Percentiles rank a stretch among this genome's conserved stretches.
Conservation (phyloP, 169 alveolate species). For the Plasmodium billcollinsi region DNA sequence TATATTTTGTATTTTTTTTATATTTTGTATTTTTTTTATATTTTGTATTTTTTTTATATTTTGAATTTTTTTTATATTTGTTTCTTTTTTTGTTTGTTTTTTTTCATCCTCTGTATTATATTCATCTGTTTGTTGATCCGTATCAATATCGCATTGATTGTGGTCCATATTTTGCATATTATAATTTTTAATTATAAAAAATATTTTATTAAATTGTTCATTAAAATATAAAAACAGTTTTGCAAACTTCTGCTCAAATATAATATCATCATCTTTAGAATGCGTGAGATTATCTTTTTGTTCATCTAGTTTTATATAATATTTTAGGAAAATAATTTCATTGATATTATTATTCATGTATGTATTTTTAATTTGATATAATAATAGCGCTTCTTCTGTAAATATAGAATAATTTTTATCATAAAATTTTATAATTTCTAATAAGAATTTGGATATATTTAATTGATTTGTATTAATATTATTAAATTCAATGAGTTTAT, state of each 20-base stretch:
- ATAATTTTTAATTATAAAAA: constrained; percentile 31
- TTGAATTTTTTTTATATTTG: background rate
- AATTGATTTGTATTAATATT: constrained; percentile 11
- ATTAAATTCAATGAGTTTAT: constrained; percentile 4
- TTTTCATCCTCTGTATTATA: background rate
- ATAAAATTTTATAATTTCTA: constrained; percentile 54
- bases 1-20: too few species aligned
- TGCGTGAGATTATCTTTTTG: background rate
- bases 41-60: background rate
- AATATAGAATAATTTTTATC: constrained; percentile 9
- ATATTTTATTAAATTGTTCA: constrained; percentile 34
- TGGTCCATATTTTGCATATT: constrained; percentile 7
- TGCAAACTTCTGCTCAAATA: constrained; percentile 20
- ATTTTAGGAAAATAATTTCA: constrained; percentile 63
- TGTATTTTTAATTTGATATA: constrained; percentile 34
- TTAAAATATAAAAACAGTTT: constrained; percentile 35
- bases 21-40: background rate
- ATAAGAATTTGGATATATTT: constrained; percentile 46
- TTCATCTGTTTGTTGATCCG: too few species aligned
- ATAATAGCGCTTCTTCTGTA: constrained; percentile 45
- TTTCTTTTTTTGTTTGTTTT: constrained; percentile 3
- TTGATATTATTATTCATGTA: constrained; percentile 38
- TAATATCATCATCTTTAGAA: background rate
- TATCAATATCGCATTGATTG: too few species aligned
- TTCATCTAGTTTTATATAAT: constrained; percentile 51